Evolutionary conservation across 140 eudicot species (phyloP), one percentile per base, ranked within the genome.

Genomic region (Oenanthe javanica): DNA sequence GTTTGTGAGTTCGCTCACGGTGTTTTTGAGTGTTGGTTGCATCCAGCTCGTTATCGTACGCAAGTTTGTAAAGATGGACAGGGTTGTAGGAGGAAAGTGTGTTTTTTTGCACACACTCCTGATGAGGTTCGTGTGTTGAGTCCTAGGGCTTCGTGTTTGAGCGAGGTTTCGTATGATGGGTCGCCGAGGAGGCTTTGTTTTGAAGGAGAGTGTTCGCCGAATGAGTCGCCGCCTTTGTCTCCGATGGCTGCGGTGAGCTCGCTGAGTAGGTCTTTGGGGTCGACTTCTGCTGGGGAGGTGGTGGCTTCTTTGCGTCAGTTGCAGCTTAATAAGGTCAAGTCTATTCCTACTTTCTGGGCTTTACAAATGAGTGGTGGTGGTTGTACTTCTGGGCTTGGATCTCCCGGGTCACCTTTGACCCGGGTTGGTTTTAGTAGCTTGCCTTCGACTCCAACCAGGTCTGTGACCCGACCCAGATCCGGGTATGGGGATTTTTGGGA

Each of bases 91-190:
- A 85, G 98, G 27, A 84, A 92, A 40, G 93, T 93, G 8, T 93
- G 98, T 42, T 93, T 93, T 75, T 93, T 93, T 63, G 98, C 98
- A 0, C 98, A 93, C 86, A 81, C 98, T 16, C 90, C 98, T 21
- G 97, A 91, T 18, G 96, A 93, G 79, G 83, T 93, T 1, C 88
- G 98, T 18, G 91, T 89, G 10, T 43, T 89, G 70, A 90, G 93
- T 27, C 93, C 93, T 0, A 79, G 85, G 7, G 15, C 48, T 14
- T 42, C 76, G 48, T 55, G 52, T 52, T n/a, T 47, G n/a, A 12
- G 66, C 19, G 66, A 57, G 1, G 83, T 80, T 19, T 57, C 83
- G 3, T 84, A 82, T 49, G 85, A 84, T 7, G 88, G 85, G 36
- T 84, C 93, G 6, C 85, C 87, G 0, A 79, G 79, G 8, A 27